Percentiles rank a stretch among this genome's conserved stretches.
phyloP scores from a whole-genome alignment of 768 basidiomycete species.

The Boletus fagicola region DNA sequence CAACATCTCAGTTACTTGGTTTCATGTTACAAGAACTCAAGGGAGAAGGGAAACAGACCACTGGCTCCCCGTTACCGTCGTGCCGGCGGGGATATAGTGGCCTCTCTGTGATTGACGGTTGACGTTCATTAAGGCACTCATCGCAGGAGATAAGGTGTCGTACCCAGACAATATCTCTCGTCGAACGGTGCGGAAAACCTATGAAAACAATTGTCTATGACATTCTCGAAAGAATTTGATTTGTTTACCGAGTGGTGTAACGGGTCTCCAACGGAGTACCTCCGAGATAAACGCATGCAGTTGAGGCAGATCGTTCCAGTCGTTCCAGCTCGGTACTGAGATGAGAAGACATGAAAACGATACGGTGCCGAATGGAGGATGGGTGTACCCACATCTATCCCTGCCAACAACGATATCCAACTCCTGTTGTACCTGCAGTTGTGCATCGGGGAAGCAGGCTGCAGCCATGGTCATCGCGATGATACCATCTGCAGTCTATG shows the following conservation, averaged over 20 bases:
- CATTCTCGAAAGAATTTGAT: no score
- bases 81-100: slow-evolving; percentile 24
- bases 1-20: neutral
- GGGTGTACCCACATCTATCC: slow-evolving; percentile 24
- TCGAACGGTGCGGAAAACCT: slow-evolving; percentile 60
- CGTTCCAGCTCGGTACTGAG: slow-evolving; percentile 38
- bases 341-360: neutral
- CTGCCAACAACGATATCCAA: slow-evolving; percentile 50
- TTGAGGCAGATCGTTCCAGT: slow-evolving; percentile 33
- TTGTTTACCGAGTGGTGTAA: slow-evolving; percentile 26
- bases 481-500: slow-evolving; percentile 3
- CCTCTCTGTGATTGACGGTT: slow-evolving; percentile 11
- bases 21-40: neutral
- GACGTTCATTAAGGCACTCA: slow-evolving; percentile 30
- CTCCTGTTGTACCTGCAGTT: slow-evolving; percentile 49
- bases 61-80: slow-evolving; percentile 17
- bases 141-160: neutral
- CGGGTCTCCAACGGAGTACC: slow-evolving; percentile 38
- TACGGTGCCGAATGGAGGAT: neutral
- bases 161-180: slow-evolving; percentile 63
- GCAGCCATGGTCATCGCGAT: slow-evolving; percentile 53
- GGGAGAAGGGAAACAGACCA: slow-evolving; percentile 12
- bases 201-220: neutral
- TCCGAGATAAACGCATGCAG: slow-evolving; percentile 40
- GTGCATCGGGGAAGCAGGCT: slow-evolving; percentile 51